Percentiles rank a stretch among this genome's conserved stretches.
These are phyloP conservation scores for Zygotorulaspora florentina DNA, from an alignment of 805 yeast species.

Conservation along the genomic window DNA sequence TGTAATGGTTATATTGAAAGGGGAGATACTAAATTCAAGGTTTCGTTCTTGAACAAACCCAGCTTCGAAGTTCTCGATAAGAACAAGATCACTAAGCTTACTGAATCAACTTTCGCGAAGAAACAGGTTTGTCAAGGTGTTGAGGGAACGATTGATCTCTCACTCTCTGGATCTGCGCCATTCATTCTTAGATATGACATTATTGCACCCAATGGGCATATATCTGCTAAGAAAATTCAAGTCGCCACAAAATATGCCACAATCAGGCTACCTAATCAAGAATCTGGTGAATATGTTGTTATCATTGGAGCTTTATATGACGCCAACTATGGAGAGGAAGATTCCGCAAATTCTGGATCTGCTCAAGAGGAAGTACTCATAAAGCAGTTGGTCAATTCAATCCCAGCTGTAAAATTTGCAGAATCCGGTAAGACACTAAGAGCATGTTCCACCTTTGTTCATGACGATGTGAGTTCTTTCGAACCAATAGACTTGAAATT, in stretches of 20 bases:
- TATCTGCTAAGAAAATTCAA: constrained; percentile 38
- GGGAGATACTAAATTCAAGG: constrained; percentile 33
- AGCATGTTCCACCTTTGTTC: constrained; percentile 43
- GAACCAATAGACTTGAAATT: constrained; percentile 55
- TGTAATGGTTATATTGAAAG: constrained; percentile 48
- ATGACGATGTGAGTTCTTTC: constrained; percentile 32
- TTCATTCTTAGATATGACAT: constrained; percentile 68
- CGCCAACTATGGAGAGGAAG: constrained; percentile 48
- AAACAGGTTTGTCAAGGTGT: constrained; percentile 45
- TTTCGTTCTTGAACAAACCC: constrained; percentile 47
- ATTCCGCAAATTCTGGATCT: constrained; percentile 31
- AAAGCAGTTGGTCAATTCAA: constrained; percentile 50
- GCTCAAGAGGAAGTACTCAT: constrained; percentile 34
- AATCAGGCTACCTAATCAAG: constrained; percentile 41
- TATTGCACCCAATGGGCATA: constrained; percentile 51
- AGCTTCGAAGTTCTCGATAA: constrained; percentile 38
- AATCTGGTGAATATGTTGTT: constrained; percentile 60
- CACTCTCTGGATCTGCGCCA: constrained; percentile 57
- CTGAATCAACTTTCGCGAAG: constrained; percentile 31
- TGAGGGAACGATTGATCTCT: constrained; percentile 47
- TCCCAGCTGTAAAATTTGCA: constrained; percentile 58
- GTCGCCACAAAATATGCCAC: constrained; percentile 51
- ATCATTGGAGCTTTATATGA: constrained; percentile 62
- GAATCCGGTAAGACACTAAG: constrained; percentile 46
- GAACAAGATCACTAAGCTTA: constrained; percentile 22